A percentile compares a stretch with the other conserved stretches of the same genome.
Evolutionary conservation across 1,284 basidiomycete species (phyloP).

Genomic region (Heterobasidion annosum): DNA sequence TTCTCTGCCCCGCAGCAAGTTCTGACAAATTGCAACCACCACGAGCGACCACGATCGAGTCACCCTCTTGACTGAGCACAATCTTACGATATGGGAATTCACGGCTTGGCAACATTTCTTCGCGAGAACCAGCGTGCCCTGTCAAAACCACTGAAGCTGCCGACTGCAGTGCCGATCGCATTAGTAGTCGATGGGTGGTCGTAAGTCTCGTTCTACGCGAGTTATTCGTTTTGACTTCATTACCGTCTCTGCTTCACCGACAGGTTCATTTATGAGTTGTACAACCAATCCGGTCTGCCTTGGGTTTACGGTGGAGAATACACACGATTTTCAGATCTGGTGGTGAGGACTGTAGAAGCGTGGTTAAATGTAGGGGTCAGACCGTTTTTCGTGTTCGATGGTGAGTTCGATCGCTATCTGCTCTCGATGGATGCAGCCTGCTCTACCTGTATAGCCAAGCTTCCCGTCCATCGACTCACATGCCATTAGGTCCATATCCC

Average conservation of each 20-base stretch:
- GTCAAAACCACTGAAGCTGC: slow-evolving; percentile 39
- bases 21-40: too few relatives aligned
- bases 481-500: slow-evolving; percentile 55
- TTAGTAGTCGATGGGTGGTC: slow-evolving; percentile 85
- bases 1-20: too few relatives aligned
- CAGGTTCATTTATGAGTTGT: slow-evolving; percentile 75
- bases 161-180: slow-evolving; percentile 15
- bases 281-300: slow-evolving; percentile 54
- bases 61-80: background rate
- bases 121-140: slow-evolving; percentile 61
- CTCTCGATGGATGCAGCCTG: background rate
- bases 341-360: slow-evolving; percentile 47
- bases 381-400: slow-evolving; percentile 88
- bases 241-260: background rate
- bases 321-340: slow-evolving; percentile 41
- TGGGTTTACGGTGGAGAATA: slow-evolving; percentile 90
- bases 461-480: slow-evolving; percentile 1
- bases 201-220: slow-evolving; percentile 39
- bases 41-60: background rate
- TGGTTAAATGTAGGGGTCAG: slow-evolving; percentile 71
- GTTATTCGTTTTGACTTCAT: slow-evolving; percentile 1
- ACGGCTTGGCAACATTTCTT: slow-evolving; percentile 73
- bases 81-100: slow-evolving; percentile 59
- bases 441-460: too few relatives aligned
- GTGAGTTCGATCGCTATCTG: slow-evolving; percentile 35